Conservation (phyloP, 1,139 yeast genomes). For the Candida tetrigidarum region DNA sequence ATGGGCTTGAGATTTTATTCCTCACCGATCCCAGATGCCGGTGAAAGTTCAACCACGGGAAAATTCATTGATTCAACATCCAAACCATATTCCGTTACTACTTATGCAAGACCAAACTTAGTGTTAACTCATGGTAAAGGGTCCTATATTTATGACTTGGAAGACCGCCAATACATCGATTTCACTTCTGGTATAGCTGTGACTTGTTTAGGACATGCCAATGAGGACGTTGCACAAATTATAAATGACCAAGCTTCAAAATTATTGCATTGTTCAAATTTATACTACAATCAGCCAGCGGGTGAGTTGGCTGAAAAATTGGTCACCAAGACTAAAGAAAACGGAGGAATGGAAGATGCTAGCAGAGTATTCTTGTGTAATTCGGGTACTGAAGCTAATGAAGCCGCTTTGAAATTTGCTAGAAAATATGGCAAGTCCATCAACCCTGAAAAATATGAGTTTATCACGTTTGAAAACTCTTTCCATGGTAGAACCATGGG, state of each 20-base stretch:
- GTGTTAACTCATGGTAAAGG: constrained; percentile 77
- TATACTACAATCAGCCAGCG: constrained; percentile 84
- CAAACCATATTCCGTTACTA: constrained; percentile 71
- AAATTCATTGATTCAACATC: constrained; percentile 40
- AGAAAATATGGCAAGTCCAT: constrained; percentile 78
- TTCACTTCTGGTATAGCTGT: constrained; percentile 97
- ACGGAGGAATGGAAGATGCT: constrained; percentile 84
- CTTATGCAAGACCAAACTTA: constrained; percentile 79
- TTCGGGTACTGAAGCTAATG: constrained; percentile 97
- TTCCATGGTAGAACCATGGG: constrained; percentile 98
- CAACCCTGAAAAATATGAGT: constrained; percentile 62
- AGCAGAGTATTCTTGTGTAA: constrained; percentile 86
- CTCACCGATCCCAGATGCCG: constrained; percentile 19
- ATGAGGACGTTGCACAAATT: constrained; percentile 72
- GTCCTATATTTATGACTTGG: constrained; percentile 74
- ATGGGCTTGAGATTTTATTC: constrained; percentile 1
- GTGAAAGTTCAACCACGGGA: constrained; percentile 30
- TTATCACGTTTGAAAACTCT: constrained; percentile 83
- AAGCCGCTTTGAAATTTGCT: constrained; percentile 96
- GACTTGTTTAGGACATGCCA: constrained; percentile 89
- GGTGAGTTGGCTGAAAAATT: constrained; percentile 76
- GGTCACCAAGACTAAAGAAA: constrained; percentile 64
- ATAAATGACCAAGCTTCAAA: constrained; percentile 71
- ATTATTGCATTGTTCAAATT: constrained; percentile 82
- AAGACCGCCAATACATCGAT: constrained; percentile 78